Evolutionary conservation across 2,329 filamentous ascomycete species (phyloP).

Genomic region (Leptographium galeiforme): DNA sequence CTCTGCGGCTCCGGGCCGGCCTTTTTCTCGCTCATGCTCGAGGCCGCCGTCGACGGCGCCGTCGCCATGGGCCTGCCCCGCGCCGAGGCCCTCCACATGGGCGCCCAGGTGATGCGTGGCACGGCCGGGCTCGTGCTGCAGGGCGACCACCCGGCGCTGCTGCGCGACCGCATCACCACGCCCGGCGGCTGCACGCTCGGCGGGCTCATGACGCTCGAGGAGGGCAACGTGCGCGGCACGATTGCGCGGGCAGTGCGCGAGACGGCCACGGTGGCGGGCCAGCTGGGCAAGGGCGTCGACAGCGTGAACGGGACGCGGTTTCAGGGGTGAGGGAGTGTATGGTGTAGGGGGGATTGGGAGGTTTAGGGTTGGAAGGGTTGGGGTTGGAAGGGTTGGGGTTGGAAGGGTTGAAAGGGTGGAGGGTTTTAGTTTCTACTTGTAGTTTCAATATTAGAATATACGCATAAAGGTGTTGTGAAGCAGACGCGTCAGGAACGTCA

Average conservation of each 20-base stretch:
- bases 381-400: too few relatives aligned
- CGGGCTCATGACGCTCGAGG: conserved; percentile 60
- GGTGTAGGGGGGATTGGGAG: background rate
- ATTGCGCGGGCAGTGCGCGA: conserved; percentile 57
- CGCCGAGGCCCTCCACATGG: conserved; percentile 62
- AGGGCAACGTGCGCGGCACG: conserved; percentile 53
- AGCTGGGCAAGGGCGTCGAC: conserved; percentile 44
- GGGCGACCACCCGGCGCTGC: conserved; percentile 61
- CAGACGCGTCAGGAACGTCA: background rate
- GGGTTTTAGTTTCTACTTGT: too few relatives aligned
- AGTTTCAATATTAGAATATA: too few relatives aligned
- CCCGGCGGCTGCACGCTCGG: conserved; percentile 69
- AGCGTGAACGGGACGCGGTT: conserved; percentile 33
- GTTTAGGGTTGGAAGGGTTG: too few relatives aligned
- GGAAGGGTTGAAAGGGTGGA: too few relatives aligned
- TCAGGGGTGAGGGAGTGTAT: too few relatives aligned
- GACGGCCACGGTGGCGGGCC: conserved; percentile 55
- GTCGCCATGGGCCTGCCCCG: conserved; percentile 68
- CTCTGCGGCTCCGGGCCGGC: conserved; percentile 64
- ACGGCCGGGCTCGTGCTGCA: conserved; percentile 52
- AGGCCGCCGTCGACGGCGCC: conserved; percentile 63
- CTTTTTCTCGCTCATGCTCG: conserved; percentile 62
- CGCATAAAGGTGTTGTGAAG: background rate
- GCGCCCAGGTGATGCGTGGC: conserved; percentile 65
- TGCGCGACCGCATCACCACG: conserved; percentile 65